Evolutionary conservation across 495 filamentous ascomycete species (phyloP), one percentile per base, ranked within the genome.

Genomic region (Aspergillus avenaceus): DNA sequence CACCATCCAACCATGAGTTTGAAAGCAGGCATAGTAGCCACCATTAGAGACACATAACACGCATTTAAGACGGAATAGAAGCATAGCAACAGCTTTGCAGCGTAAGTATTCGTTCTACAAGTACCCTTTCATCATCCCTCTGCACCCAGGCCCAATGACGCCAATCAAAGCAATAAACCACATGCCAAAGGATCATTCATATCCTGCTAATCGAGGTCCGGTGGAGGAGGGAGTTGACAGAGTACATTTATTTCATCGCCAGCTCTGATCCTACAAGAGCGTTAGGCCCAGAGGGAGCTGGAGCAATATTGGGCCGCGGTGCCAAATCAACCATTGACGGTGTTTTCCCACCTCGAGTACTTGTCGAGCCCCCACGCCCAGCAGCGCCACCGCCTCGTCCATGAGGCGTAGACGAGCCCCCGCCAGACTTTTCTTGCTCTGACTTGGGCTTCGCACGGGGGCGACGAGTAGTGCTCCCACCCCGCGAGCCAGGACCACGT

Each of bases 401-500:
- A 9, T 59, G 54, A 13, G 62, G 53, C n/a, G 61, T 18, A 0
- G 63, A 59, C 0, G 63, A 45, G 7, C 56, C 42, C 1, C 43
- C 49, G 14, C 25, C 82, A 38, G 80, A 74, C 66, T 90, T 91
- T 66, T 95, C 81, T 38, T 78, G 74, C 52, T 88, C 85, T 56
- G 85, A 80, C 16, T 71, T 65, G 31, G 87, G 83, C 66, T 96
- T 97, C 25, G 84, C 87, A 11, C 92, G 78, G 12, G 87, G 85
- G 56, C 93, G 95, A 49, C 92, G 75, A 23, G 83, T 80, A 3
- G 83, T 85, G n/a, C 70, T 67, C 19, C 89, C 88, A 32, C 90
- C 91, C 23, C 90, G 77, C 12, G 87, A 87, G 2, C 88, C 87
- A 2, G 88, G 82, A 4, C 87, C 85, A 41, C 86, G 84, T 27